phyloP scores from a whole-genome alignment of 139 green algal species.

The Gonium pectorale region DNA sequence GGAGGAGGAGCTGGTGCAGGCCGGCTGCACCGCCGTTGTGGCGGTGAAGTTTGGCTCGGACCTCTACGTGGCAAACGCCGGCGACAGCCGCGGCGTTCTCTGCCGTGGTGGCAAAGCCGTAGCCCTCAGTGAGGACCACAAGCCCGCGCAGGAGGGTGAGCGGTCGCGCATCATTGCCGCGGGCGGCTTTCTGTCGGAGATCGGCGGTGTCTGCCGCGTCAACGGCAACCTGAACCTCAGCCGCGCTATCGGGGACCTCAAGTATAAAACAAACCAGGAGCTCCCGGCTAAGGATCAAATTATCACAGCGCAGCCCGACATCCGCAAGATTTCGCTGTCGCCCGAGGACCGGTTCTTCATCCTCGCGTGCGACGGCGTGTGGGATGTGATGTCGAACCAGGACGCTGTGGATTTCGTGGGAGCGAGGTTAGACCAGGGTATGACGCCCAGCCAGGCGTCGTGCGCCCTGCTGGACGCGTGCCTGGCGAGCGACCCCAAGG shows the following conservation, averaged over 20 bases:
- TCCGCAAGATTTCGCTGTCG: slow-evolving; percentile 60
- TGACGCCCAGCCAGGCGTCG: slow-evolving; percentile 63
- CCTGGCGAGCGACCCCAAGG: slow-evolving; percentile 86
- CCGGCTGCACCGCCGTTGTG: slow-evolving; percentile 91
- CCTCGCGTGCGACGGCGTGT: slow-evolving; percentile 94
- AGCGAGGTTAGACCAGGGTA: slow-evolving; percentile 67
- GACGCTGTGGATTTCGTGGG: slow-evolving; percentile 90
- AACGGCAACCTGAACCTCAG: slow-evolving; percentile 97
- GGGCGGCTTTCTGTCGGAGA: slow-evolving; percentile 70
- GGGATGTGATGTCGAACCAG: slow-evolving; percentile 94
- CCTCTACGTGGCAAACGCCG: slow-evolving; percentile 93
- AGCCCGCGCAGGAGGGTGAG: slow-evolving; percentile 84
- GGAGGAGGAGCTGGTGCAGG: slow-evolving; percentile 64
- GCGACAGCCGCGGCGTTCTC: slow-evolving; percentile 90
- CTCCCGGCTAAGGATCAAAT: slow-evolving; percentile 74
- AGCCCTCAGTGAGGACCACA: slow-evolving; percentile 88
- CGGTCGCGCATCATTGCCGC: slow-evolving; percentile 84
- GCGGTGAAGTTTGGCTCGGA: slow-evolving; percentile 78
- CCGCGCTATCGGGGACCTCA: slow-evolving; percentile 95
- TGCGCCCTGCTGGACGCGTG: slow-evolving; percentile 89
- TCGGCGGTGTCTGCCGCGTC: slow-evolving; percentile 75
- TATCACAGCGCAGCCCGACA: slow-evolving; percentile 71
- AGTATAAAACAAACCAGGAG: slow-evolving; percentile 86
- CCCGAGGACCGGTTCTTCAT: slow-evolving; percentile 91
- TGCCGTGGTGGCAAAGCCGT: slow-evolving; percentile 72